phyloP scores from a whole-genome alignment of 352 stramenopile genomes.

The Globisporangium iwayamae region DNA sequence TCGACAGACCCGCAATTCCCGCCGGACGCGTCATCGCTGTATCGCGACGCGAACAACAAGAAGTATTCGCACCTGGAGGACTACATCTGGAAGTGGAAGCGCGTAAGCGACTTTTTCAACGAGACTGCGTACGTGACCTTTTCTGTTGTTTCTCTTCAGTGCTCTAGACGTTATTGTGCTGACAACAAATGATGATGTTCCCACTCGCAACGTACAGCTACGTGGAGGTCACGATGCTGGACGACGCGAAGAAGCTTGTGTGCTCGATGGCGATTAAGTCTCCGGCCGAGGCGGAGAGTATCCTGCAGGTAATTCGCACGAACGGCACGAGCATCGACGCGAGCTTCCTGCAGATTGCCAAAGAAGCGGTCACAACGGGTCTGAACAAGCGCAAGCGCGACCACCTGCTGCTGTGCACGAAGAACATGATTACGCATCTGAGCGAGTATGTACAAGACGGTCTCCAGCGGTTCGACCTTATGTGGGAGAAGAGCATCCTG shows the following conservation, averaged over 20 bases:
- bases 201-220: constrained; percentile 21
- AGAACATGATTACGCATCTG: constrained; percentile 84
- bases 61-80: constrained; percentile 72
- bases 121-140: constrained; percentile 59
- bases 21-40: constrained; percentile 63
- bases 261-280: constrained; percentile 85
- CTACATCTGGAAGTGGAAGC: constrained; percentile 84
- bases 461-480: constrained; percentile 73
- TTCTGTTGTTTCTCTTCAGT: neutral
- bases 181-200: neutral
- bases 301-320: constrained; percentile 54
- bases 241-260: constrained; percentile 78
- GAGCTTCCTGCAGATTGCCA: constrained; percentile 62
- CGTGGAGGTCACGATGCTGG: constrained; percentile 82
- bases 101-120: constrained; percentile 82
- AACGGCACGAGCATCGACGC: constrained; percentile 48
- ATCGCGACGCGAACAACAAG: constrained; percentile 55
- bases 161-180: too few relatives aligned
- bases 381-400: constrained; percentile 66
- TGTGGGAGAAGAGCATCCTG: constrained; percentile 82
- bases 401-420: constrained; percentile 73
- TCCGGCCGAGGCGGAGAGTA: constrained; percentile 66
- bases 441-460: constrained; percentile 82
- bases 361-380: constrained; percentile 58
- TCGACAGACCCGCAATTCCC: constrained; percentile 67